Evolutionary conservation across 129 eudicot genomes (phyloP).

Genomic region (Flaveria trinervia): DNA sequence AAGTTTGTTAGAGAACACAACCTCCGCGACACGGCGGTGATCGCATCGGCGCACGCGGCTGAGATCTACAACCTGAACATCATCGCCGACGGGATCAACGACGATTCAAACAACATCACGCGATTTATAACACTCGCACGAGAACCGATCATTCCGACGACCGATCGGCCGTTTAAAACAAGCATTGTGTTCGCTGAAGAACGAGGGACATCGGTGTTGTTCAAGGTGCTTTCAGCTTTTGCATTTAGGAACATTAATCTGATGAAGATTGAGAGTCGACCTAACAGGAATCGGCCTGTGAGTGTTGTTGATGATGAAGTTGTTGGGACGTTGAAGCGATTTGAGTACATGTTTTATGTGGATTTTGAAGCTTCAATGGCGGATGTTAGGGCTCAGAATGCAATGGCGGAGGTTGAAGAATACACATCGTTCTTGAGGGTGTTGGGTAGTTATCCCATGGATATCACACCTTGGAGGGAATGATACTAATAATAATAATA

Average conservation of each 20-base stretch:
- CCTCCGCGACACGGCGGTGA: conserved; percentile 80
- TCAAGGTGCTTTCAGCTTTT: conserved; percentile 84
- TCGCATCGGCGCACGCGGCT: conserved; percentile 92
- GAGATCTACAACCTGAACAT: conserved; percentile 71
- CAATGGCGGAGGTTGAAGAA: conserved; percentile 84
- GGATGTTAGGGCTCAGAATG: conserved; percentile 88
- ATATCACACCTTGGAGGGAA: conserved; percentile 67
- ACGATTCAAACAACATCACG: conserved; percentile 77
- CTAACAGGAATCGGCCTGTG: conserved; percentile 75
- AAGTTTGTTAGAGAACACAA: conserved; percentile 60
- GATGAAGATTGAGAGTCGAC: conserved; percentile 90
- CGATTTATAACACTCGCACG: conserved; percentile 87
- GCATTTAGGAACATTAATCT: conserved; percentile 78
- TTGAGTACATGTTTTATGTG: conserved; percentile 87
- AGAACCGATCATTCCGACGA: conserved; percentile 84
- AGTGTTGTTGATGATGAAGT: conserved; percentile 76
- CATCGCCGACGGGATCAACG: conserved; percentile 86
- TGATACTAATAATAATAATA: no score
- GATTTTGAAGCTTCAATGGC: conserved; percentile 99
- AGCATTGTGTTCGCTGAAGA: conserved; percentile 91
- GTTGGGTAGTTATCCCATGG: conserved; percentile 93
- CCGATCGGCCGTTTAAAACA: conserved; percentile 88
- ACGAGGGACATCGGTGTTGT: conserved; percentile 70
- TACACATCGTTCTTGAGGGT: conserved; percentile 90
- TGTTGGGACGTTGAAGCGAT: conserved; percentile 88